Conservation (phyloP, 345 rosid species). For the Eucalyptus microcorys region DNA sequence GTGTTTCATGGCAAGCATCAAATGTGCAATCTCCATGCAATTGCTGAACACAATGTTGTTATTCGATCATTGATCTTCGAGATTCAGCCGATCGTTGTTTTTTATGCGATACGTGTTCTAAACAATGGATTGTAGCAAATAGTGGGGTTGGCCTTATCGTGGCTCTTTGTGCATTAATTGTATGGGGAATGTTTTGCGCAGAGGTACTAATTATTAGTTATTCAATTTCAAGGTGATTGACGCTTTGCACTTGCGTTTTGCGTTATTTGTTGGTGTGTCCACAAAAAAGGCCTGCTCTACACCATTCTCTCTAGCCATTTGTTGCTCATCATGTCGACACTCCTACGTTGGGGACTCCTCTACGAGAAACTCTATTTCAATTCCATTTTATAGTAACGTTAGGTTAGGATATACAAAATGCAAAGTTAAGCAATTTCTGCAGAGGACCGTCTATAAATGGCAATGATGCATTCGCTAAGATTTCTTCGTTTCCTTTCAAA, state of each 20-base stretch:
- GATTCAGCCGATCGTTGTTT: constrained; percentile 38
- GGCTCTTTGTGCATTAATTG: background rate
- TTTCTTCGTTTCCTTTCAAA: background rate
- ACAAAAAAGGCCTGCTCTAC: constrained; percentile 67
- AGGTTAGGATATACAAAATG: background rate
- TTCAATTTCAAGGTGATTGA: constrained; percentile 38
- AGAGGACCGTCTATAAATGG: background rate
- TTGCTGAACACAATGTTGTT: constrained; percentile 31
- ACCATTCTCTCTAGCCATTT: constrained; percentile 76
- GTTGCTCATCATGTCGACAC: constrained; percentile 52
- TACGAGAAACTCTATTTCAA: constrained; percentile 29
- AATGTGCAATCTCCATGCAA: constrained; percentile 44
- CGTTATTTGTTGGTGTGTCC: constrained; percentile 52
- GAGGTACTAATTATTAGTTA: background rate
- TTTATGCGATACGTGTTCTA: constrained; percentile 38
- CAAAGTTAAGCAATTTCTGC: background rate
- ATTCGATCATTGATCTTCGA: background rate
- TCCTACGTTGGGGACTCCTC: constrained; percentile 67
- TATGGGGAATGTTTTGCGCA: background rate
- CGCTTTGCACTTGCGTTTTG: constrained; percentile 60
- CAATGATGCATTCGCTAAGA: background rate
- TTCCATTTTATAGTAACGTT: background rate
- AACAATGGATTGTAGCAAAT: background rate
- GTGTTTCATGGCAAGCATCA: constrained; percentile 57
- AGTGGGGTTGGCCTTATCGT: background rate